Conservation (phyloP, 169 alveolate species). For the Plasmodium vivax region DNA sequence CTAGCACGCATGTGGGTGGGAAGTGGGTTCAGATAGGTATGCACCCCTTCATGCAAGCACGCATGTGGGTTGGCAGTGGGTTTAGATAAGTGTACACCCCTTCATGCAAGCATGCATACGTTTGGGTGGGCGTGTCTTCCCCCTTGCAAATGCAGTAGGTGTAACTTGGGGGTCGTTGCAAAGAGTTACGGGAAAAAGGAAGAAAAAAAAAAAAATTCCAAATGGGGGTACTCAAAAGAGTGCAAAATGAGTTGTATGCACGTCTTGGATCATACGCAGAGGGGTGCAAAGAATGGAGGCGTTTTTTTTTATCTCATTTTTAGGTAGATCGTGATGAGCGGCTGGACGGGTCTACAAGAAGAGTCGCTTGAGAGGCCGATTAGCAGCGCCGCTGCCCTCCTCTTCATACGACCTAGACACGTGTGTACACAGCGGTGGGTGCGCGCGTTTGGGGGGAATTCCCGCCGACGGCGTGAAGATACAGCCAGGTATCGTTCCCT, state of each 20-base stretch:
- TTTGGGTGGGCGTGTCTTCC: neutral
- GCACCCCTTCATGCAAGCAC: neutral
- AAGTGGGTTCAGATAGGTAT: neutral
- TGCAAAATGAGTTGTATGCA: neutral
- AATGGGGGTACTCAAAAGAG: neutral
- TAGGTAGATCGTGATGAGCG: neutral
- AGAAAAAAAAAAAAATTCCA: neutral
- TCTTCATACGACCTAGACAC: conserved; percentile 4
- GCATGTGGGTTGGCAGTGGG: neutral
- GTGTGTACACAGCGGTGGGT: neutral
- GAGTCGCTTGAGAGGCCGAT: neutral
- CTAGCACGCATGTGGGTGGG: neutral
- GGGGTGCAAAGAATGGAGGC: neutral
- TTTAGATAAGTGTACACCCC: neutral
- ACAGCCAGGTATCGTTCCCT: neutral
- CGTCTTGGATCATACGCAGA: neutral
- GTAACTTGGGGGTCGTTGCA: neutral
- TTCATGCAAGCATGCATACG: neutral
- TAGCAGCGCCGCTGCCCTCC: neutral
- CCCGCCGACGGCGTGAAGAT: neutral
- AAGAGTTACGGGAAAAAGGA: neutral
- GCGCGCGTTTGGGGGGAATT: neutral
- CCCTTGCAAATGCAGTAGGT: neutral
- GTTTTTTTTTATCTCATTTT: neutral
- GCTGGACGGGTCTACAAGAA: neutral